These are phyloP conservation scores for Tarenaya hassleriana DNA, from an alignment of 345 rosid species.

Conservation along the genomic window DNA sequence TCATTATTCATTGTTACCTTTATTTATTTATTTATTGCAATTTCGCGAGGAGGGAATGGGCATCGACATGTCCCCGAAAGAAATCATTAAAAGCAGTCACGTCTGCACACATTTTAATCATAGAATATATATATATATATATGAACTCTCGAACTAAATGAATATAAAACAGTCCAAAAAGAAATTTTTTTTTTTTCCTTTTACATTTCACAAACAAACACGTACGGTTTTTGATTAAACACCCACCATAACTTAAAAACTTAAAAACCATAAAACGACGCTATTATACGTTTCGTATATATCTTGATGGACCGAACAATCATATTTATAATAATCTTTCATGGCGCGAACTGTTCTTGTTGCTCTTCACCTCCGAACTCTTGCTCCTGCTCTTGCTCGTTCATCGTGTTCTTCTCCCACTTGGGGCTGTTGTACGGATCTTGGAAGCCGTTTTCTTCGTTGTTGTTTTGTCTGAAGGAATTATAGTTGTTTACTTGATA, in stretches of 20 bases:
- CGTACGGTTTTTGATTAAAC: too few relatives aligned
- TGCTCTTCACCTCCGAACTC: slow-evolving; percentile 11
- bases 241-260: too few relatives aligned
- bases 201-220: too few relatives aligned
- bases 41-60: slow-evolving; percentile 12
- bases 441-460: slow-evolving; percentile 8
- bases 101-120: slow-evolving; percentile 24
- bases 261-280: too few relatives aligned
- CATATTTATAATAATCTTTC: neutral
- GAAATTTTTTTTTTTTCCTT: too few relatives aligned
- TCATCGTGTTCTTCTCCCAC: slow-evolving; percentile 5
- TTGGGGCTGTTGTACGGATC: slow-evolving; percentile 7
- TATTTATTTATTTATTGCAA: slow-evolving; percentile 21
- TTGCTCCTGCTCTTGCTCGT: slow-evolving; percentile 10
- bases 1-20: too few relatives aligned
- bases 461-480: neutral
- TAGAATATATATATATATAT: too few relatives aligned
- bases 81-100: slow-evolving; percentile 30
- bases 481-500: neutral
- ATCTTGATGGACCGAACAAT: too few relatives aligned
- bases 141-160: neutral
- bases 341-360: slow-evolving; percentile 23
- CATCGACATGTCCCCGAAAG: slow-evolving; percentile 26
- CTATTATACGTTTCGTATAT: too few relatives aligned
- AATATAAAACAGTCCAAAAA: neutral